Conservation (phyloP, 225 moss, liverwort and hornwort genomes). For the Bryoerythrophyllum caledonicum region DNA sequence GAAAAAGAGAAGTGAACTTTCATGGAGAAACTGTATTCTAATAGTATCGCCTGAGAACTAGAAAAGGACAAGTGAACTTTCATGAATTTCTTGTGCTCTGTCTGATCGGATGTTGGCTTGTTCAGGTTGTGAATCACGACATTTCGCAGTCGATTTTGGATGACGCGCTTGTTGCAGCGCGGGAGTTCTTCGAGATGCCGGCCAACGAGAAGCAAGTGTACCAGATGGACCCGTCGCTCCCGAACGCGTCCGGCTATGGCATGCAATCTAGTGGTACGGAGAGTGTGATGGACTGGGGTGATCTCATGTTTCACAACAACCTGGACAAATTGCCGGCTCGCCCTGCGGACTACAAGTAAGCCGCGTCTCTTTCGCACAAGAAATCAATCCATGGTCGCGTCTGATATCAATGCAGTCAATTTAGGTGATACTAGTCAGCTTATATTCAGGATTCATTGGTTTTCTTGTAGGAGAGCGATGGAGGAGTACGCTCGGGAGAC, state of each 20-base stretch:
- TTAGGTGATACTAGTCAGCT: no score
- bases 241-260: slow-evolving; percentile 26
- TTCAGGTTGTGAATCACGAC: slow-evolving; percentile 45
- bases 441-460: no score
- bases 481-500: slow-evolving; percentile 16
- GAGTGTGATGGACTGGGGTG: slow-evolving; percentile 38
- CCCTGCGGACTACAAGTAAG: slow-evolving; percentile 36
- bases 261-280: slow-evolving; percentile 8
- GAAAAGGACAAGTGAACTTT: no score
- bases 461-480: slow-evolving; percentile 22
- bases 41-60: no score
- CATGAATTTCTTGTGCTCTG: no score
- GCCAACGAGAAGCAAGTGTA: slow-evolving; percentile 27
- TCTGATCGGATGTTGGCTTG: not conserved
- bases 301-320: slow-evolving; percentile 35
- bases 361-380: no score
- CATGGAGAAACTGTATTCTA: no score
- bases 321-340: slow-evolving; percentile 35
- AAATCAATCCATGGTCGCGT: no score
- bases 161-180: slow-evolving; percentile 26
- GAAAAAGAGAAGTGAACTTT: no score
- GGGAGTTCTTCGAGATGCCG: slow-evolving; percentile 45
- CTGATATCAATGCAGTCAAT: no score
- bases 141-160: slow-evolving; percentile 35
- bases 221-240: not conserved